A percentile compares a stretch with the other conserved stretches of the same genome.
phyloP scores from a whole-genome alignment of 768 basidiomycete genomes.

The Trichaptum fuscoviolaceum region DNA sequence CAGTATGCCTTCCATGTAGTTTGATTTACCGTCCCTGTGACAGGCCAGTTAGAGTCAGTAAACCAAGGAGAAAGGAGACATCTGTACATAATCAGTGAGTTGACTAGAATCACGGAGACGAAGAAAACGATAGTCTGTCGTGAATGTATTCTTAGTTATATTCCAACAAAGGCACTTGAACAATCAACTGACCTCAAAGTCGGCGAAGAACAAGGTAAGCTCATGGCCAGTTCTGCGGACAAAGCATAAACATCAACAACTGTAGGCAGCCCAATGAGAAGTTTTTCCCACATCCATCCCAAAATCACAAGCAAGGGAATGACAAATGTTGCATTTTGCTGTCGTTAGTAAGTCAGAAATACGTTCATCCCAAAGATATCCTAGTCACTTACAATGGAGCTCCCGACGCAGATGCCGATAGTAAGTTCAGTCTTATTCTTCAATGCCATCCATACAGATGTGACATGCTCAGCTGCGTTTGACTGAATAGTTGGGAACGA shows the following conservation, averaged over 20 bases:
- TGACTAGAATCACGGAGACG: slow-evolving; percentile 83
- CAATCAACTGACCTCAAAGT: slow-evolving; percentile 61
- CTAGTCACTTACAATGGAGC: slow-evolving; percentile 60
- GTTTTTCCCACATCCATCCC: slow-evolving; percentile 69
- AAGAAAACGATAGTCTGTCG: slow-evolving; percentile 74
- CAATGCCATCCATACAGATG: slow-evolving; percentile 85
- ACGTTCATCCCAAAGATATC: neutral
- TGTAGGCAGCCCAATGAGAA: slow-evolving; percentile 12
- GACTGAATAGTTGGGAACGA: slow-evolving; percentile 33
- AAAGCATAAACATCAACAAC: slow-evolving; percentile 8
- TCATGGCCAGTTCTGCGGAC: slow-evolving; percentile 53
- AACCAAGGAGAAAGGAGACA: slow-evolving; percentile 2
- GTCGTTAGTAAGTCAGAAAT: neutral
- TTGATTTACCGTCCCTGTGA: slow-evolving; percentile 71
- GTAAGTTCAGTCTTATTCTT: slow-evolving; percentile 71
- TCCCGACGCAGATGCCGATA: slow-evolving; percentile 75
- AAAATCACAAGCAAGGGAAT: slow-evolving; percentile 86
- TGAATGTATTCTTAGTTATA: neutral
- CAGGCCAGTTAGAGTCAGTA: slow-evolving; percentile 6
- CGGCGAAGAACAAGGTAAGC: slow-evolving; percentile 76
- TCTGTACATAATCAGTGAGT: slow-evolving; percentile 69
- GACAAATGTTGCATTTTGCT: slow-evolving; percentile 87
- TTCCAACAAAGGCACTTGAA: slow-evolving; percentile 1
- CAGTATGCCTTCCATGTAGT: slow-evolving; percentile 93
- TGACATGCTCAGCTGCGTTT: slow-evolving; percentile 86